Conservation (phyloP, 106 monocot genomes). For the Dioscorea dumetorum region DNA sequence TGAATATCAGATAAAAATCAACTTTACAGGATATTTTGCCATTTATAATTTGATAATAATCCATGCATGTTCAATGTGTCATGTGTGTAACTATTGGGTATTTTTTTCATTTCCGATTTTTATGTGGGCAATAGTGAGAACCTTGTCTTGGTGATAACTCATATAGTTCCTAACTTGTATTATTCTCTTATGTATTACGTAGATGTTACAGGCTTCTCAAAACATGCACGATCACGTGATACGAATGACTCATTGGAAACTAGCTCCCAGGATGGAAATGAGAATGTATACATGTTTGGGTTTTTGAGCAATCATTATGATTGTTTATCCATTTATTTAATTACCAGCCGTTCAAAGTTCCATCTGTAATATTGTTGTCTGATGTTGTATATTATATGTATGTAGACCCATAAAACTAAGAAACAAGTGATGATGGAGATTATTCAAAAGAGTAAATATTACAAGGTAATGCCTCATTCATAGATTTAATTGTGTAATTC, state of each 20-base stretch:
- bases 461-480: conserved; percentile 46
- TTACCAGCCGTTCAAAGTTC: neutral
- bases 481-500: neutral
- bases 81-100: too few species aligned
- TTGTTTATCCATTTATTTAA: too few species aligned
- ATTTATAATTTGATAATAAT: too few species aligned
- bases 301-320: too few species aligned
- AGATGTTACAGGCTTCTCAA: conserved; percentile 24
- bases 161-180: neutral
- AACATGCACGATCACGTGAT: conserved; percentile 19
- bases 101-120: neutral
- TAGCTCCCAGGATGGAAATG: conserved; percentile 28
- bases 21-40: too few species aligned
- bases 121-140: neutral
- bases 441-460: conserved; percentile 81
- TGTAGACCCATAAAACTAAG: conserved; percentile 68
- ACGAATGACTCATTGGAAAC: conserved; percentile 14
- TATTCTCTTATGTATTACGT: neutral
- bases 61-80: too few species aligned
- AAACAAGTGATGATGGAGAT: conserved; percentile 89
- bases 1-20: too few species aligned
- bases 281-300: conserved; percentile 30
- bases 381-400: neutral
- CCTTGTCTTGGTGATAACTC: neutral
- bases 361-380: neutral